These are phyloP conservation scores for Bryoglossum gracile DNA, from an alignment of 495 filamentous ascomycete species.

Conservation along the genomic window DNA sequence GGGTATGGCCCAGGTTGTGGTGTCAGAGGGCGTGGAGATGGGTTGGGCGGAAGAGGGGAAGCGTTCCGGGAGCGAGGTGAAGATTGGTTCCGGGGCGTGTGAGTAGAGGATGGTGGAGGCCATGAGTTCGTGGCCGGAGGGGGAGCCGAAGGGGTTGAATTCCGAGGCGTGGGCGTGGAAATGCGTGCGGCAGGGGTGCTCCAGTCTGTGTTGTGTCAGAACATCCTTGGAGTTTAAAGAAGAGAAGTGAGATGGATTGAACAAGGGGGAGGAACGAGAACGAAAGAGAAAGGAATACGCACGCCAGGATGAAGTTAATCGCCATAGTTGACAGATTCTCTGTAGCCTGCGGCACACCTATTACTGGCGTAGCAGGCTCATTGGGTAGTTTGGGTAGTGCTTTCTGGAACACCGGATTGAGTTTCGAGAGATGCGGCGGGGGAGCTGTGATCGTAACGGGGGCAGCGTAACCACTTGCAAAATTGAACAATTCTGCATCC, in stretches of 20 bases:
- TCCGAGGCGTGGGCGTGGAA: constrained; percentile 25
- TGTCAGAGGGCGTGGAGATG: neutral
- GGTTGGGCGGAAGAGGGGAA: constrained; percentile 1
- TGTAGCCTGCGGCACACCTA: constrained; percentile 18
- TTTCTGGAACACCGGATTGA: neutral
- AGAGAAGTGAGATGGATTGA: neutral
- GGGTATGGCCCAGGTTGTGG: constrained; percentile 26
- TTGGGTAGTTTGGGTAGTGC: constrained; percentile 7
- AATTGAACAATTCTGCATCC: no score
- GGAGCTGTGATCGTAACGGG: constrained; percentile 1
- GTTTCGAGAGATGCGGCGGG: neutral
- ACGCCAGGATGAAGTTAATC: constrained; percentile 47
- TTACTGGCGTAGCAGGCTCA: neutral
- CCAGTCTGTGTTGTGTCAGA: constrained; percentile 30
- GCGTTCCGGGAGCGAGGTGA: neutral
- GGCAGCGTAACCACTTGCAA: neutral
- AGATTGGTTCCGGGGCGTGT: constrained; percentile 13
- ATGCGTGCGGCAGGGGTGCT: constrained; percentile 43
- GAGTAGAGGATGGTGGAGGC: constrained; percentile 31
- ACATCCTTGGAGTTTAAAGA: neutral
- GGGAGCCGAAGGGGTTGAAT: constrained; percentile 21
- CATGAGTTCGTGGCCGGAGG: constrained; percentile 39
- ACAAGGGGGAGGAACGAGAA: neutral
- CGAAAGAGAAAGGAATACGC: constrained; percentile 15
- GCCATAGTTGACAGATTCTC: constrained; percentile 34